Conservation (phyloP, 1,284 basidiomycete species). For the Puccinia triticina region DNA sequence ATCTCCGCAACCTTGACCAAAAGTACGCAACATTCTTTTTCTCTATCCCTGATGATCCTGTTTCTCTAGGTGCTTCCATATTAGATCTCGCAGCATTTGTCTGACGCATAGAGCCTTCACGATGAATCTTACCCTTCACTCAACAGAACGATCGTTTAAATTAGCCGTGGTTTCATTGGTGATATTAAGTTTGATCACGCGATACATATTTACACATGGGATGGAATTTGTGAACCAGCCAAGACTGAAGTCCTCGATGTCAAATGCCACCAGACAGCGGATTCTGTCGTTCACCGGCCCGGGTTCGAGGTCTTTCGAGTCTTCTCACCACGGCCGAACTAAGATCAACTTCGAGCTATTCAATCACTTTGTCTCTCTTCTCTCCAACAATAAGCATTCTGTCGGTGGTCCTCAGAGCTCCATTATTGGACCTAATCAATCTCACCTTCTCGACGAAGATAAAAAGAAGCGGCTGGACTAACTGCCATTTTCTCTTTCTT, state of each 20-base stretch:
- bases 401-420: background rate
- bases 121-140: background rate
- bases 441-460: constrained; percentile 8
- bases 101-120: background rate
- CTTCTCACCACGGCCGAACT: constrained; percentile 20
- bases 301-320: constrained; percentile 64
- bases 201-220: constrained; percentile 39
- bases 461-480: constrained; percentile 21
- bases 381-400: background rate
- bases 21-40: background rate
- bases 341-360: constrained; percentile 28
- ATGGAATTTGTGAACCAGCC: constrained; percentile 84
- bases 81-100: background rate
- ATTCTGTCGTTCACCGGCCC: constrained; percentile 83
- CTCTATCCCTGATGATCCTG: background rate
- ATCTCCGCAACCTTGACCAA: constrained; percentile 43
- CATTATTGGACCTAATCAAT: background rate
- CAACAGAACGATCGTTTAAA: constrained; percentile 32
- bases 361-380: background rate
- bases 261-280: constrained; percentile 66
- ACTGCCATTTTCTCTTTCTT: background rate
- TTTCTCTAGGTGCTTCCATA: background rate
- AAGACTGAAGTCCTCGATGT: constrained; percentile 70
- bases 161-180: constrained; percentile 40
- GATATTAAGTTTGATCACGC: background rate